These are phyloP conservation scores for Lycium ferocissimum DNA, from an alignment of 257 asterid genomes.

Conservation along the genomic window DNA sequence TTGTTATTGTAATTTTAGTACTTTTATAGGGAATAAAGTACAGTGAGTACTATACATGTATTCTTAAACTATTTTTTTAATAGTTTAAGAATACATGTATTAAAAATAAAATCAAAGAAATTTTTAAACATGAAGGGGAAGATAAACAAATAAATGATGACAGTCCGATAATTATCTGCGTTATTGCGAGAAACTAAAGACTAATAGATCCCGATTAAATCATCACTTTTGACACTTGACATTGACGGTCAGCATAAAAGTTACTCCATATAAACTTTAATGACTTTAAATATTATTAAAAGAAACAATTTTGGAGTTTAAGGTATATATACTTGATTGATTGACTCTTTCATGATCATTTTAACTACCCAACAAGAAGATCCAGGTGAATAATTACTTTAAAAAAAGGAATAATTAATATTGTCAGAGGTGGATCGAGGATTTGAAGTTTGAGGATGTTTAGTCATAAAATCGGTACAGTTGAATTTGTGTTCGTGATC, in stretches of 20 bases:
- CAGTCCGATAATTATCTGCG: neutral
- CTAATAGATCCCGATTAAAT: neutral
- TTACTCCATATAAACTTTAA: neutral
- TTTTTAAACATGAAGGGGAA: neutral
- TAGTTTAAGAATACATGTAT: no score
- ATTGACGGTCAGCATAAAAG: neutral
- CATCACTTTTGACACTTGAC: neutral
- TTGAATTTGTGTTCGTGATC: no score
- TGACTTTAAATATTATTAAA: conserved; percentile 9
- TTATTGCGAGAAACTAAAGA: neutral
- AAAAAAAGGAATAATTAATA: no score
- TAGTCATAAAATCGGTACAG: no score
- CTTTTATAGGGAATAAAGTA: neutral
- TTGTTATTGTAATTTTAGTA: no score
- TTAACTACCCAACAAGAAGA: neutral
- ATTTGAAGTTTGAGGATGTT: no score
- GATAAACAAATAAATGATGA: neutral
- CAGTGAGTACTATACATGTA: neutral
- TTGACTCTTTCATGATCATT: neutral
- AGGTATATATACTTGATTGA: neutral
- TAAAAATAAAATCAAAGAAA: neutral
- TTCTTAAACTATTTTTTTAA: neutral
- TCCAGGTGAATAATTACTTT: neutral
- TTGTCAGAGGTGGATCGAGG: no score
- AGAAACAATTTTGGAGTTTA: neutral